Evolutionary conservation across 495 filamentous ascomycete genomes (phyloP), one percentile per base, ranked within the genome.

Genomic region (Choiromyces venosus): DNA sequence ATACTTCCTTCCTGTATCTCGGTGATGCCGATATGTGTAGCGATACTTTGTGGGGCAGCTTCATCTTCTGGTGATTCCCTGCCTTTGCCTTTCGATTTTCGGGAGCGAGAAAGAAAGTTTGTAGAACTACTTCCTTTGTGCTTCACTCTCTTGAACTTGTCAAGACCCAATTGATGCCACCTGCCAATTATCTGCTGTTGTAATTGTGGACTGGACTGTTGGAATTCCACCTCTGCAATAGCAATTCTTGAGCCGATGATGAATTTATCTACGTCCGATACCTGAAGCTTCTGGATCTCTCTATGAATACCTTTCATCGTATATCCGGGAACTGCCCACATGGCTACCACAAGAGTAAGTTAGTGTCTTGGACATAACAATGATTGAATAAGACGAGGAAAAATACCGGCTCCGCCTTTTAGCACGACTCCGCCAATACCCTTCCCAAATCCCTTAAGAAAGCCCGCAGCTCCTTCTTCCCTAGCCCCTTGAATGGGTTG

Each of bases 401-500:
- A 1, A 92, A 91, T 74, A 4, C 90, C 91, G 19, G 88, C 85
- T 18, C 91, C 82, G 70, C 89, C 84, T 82, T 94, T 93, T 0
- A 93, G 84, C 4, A 92, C 86, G 44, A 94, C 86, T 0, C 93
- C 92, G 14, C 90, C 88, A 12, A 92, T 79, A 1, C 93, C 93
- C 84, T 91, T 93, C 0, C 89, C 91, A 1, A 93, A 79, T 3
- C 93, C 93, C 72, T 86, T 87, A 1, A 89, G 76, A 39, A 88
- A 86, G 0, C 92, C 92, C 8, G 85, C 74, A 4, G 88, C 77
- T 1, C 90, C 89, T 0, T 88, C 84, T 21, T 86, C 81, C 61
- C 85, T 86, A 14, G 86, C 89, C 0, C 90, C 92, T 0, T 85
- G 85, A 37, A 87, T 82, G 0, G 93, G 92, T 35, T 92, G 88